Base-by-base conservation (phyloP, 768 basidiomycete genomes). In the Xanthoconium purpureum region DNA sequence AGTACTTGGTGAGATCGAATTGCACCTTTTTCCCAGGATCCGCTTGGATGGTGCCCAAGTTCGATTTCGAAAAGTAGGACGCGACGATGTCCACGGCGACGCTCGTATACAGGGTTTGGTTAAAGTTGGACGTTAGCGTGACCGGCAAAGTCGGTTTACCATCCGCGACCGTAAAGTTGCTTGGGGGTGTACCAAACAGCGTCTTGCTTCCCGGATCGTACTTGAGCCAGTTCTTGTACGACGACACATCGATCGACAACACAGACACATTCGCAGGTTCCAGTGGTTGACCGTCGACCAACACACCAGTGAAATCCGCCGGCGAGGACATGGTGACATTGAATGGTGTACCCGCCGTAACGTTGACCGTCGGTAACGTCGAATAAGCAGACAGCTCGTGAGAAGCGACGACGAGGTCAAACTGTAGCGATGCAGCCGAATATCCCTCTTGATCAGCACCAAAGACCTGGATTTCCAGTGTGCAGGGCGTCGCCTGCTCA, bases 381-480 rank as follows among this genome's bases (percentile, higher is more conserved):
- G 67, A 48, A 12, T 71, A 67, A 8, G 75, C 62, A 44, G 83
- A 83, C 54, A 95, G 73, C 54, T 93, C 87, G 66, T 92, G 85
- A 18, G 75, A 68, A 3, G 89, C 83, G 35, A 93, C 73, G 47
- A 87, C 77, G 33, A 95, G 63, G 63, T 80, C 77, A 68, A 96
- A 94, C 11, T 78, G 74, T 24, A 87, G 70, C 17, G 70, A 72
- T 10, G 74, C 73, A 38, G 88, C 85, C 12, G 82, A 82, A 63
- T 87, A 92, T 7, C 91, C 91, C 62, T 80, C 77, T 59, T 82
- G 77, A 62, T 93, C 91, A 44, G 89, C 87, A 6, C 81, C 91
- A 63, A 82, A 78, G 24, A 97, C 72, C 32, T 75, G 71, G 29
- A 95, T 73, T 10, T 80, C 66, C 55, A 87, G 68, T 8, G 73